Base-by-base conservation (phyloP, 2,329 filamentous ascomycete species). In the Scortechinia acanthostroma region DNA sequence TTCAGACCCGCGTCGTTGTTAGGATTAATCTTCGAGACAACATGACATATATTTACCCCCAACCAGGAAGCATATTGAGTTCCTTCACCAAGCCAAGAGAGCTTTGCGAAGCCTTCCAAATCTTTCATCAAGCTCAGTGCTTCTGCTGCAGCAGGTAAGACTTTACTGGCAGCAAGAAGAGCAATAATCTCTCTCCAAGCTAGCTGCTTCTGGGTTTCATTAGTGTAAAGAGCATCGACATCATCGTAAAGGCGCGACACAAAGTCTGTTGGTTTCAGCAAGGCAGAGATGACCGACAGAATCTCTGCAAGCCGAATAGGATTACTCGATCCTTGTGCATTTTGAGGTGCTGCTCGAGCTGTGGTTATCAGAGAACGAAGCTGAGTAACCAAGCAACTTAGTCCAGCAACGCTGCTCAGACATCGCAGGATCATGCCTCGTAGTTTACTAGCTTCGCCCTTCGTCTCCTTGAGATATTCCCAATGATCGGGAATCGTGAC, bases 401-500 rank as follows among this genome's bases (percentile, higher is more conserved):
- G 61, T 0, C 90, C 91, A 2, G 83, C 74, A 15, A 93, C 70
- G 56, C 82, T 95, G 46, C 73, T 74, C 3, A 98, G 65, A 55
- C 82, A 88, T 48, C 64, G 60, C 1, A 87, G 53, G 15, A 97
- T 64, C 10, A 17, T 17, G 6, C 10, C 10, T 40, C 35, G 10
- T 19, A 19, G 17, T 19, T 19, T 40, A 50, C 25, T 2, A 52
- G 48, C 21, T 58, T 22, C 2, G 57, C 59, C n/a, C 64, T 66
- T 47, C 76, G 73, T 28, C 69, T 64, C 15, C 10, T 19, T 40
- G 6, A 91, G 57, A 5, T 79, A 55, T 2, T 70, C 58, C 91
- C 93, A 97, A 62, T 91, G 95, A 57, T 91, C 87, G 1, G 88
- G 86, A 4, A 89, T 69, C 21, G 86, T 90, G 22, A 82, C 77